Evolutionary conservation across 306 rosid genomes (phyloP).

Genomic region (Sindora glabra): DNA sequence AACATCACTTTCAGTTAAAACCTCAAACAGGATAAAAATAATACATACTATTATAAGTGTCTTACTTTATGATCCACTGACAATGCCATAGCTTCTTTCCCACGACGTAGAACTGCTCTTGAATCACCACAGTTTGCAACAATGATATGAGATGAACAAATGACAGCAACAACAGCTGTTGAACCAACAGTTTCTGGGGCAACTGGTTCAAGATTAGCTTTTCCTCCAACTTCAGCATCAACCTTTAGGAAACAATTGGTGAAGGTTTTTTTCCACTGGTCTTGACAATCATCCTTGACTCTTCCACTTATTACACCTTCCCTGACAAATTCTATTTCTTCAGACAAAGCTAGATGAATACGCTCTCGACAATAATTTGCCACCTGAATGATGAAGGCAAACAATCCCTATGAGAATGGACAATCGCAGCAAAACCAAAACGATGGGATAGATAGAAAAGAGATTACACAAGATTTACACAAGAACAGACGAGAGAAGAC

Average conservation of each 20-base stretch:
- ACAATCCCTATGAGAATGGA: constrained; percentile 4
- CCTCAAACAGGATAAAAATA: background rate
- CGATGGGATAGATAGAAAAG: background rate
- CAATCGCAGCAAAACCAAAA: background rate
- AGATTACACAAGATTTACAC: background rate
- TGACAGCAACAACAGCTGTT: constrained; percentile 71
- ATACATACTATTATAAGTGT: background rate
- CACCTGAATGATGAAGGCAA: constrained; percentile 42
- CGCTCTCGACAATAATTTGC: constrained; percentile 79
- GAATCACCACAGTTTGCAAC: constrained; percentile 91
- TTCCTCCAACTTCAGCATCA: constrained; percentile 81
- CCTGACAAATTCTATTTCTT: constrained; percentile 58
- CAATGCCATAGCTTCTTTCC: constrained; percentile 78
- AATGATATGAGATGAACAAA: constrained; percentile 78
- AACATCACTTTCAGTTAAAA: constrained; percentile 18
- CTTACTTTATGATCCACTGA: constrained; percentile 85
- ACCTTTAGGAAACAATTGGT: constrained; percentile 70
- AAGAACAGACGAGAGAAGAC: background rate
- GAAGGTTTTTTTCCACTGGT: constrained; percentile 64
- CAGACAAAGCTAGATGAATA: constrained; percentile 69
- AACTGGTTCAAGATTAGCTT: constrained; percentile 43
- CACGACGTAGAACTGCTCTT: constrained; percentile 85
- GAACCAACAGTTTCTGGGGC: constrained; percentile 96
- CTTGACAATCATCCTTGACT: constrained; percentile 48
- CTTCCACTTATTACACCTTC: constrained; percentile 37